Base-by-base conservation (phyloP, 73 alveolate genomes). In the Paramecium caudatum region DNA sequence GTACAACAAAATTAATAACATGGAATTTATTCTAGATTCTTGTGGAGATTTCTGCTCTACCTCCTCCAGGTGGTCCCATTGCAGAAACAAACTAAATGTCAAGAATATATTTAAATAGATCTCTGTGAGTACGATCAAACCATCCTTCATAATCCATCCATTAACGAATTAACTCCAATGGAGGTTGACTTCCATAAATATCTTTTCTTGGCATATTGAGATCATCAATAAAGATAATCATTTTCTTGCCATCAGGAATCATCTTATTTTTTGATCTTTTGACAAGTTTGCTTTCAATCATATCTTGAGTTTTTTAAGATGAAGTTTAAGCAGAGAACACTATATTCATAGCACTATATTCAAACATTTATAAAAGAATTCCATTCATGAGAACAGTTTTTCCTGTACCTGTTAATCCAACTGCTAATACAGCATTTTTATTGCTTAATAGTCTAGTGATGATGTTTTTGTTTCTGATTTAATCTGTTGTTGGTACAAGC, bases 321-420 rank as follows among this genome's bases (percentile, higher is more conserved):
- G 97, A 50, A 7, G 99, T 97, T 16, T 98, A 97, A 12, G 99
- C 99, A 61, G 99, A 98, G 94, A 98, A 96, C 97, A 97, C 98
- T 82, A 98, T 97, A 39, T 97, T 92, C 93, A 98, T 95, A 15
- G 98, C 96, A 74, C 95, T 61, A 15, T 61, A 85, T 32, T 85
- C 92, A 41, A 61, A 69, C 81, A 85, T 61, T 19, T 55, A 69
- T n/a, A 74, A 46, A 0, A 85, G 37, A n/a, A 85, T 48, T 36
- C 92, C 92, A 62, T 96, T 96, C 23, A 98, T 96, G 7, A 98
- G 96, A 17, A 96, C 98, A 39, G 99, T 98, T 95, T 98, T 98
- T 5, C 99, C 99, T 4, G 99, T 98, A 27, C 99, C 99, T 61
- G 99, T 95, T 48, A 97, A 97, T 49, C 99, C 99, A 41, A 99